Base-by-base conservation (phyloP, 2,329 filamentous ascomycete genomes). In the Talaromyces sp. region DNA sequence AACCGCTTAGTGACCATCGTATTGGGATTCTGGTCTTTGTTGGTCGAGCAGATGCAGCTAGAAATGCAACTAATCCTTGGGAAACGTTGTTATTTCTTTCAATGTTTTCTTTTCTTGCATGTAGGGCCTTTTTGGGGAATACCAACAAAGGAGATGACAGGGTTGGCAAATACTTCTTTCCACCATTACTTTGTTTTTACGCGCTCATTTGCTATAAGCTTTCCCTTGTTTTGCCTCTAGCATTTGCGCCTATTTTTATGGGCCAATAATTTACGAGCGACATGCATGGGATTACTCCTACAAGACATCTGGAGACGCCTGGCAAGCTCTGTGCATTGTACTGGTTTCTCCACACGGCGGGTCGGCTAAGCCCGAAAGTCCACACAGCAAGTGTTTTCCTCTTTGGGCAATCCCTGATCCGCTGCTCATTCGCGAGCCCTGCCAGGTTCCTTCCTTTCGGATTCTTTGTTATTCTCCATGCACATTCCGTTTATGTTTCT, bases 331-430 rank as follows among this genome's bases (percentile, higher is more conserved):
- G 26, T 60, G 54, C 31, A 59, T 38, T 49, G 41, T 55, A 55
- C 27, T 60, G 55, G 55, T 49, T 49, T 41, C 19, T 50, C 46
- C 52, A 55, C 43, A 49, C 32, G 24, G 19, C 49, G n/a, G 59
- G 55, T 27, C 41, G 26, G 24, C 24, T 31, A 26, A 55, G 27
- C 58, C 58, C 54, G 52, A 29, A 55, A 32, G 26, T 29, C 31
- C 53, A 56, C 46, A 26, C 19, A 27, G 17, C 49, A 56, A 61
- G 59, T 61, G 51, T 58, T 61, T 61, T 55, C 59, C 59, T 61
- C 54, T 55, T 61, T 46, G 38, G 58, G 59, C n/a, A 55, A 58
- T 32, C 58, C 56, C 59, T 57, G 29, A n/a, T 29, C 17, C 19
- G 13, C 26, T 10, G 13, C 4, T 21, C 13, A 27, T 52, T 52